Conservation (phyloP, 176 grass and related monocot genomes). For the Saccharum officinarum region DNA sequence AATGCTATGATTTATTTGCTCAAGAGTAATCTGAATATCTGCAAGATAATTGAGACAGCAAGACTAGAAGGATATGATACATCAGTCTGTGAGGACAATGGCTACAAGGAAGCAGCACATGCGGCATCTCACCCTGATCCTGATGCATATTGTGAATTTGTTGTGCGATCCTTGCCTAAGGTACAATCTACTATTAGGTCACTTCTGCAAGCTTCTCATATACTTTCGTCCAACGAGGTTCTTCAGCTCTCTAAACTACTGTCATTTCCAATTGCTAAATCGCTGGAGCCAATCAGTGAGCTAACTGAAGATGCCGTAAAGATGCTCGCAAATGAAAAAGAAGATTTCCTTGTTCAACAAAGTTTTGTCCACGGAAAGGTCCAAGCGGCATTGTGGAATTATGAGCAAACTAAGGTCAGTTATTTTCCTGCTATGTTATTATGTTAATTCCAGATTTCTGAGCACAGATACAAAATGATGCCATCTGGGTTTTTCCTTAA, state of each 20-base stretch:
- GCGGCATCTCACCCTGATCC: background rate
- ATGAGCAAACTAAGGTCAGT: background rate
- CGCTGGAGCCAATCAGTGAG: background rate
- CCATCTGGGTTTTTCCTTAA: background rate
- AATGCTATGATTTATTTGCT: background rate
- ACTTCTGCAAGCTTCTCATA: background rate
- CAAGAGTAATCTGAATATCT: background rate
- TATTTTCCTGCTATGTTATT: background rate
- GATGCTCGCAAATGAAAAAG: background rate
- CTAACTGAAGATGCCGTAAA: background rate
- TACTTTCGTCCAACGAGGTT: background rate
- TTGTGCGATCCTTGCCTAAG: background rate
- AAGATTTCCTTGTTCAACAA: background rate
- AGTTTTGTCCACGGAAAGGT: background rate
- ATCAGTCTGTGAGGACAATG: background rate
- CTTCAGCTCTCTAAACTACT: background rate
- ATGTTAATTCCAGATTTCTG: background rate
- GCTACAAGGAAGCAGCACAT: background rate
- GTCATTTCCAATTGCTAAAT: background rate
- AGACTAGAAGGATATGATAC: background rate
- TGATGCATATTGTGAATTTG: background rate
- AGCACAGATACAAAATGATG: background rate
- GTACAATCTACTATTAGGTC: background rate
- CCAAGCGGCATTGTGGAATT: background rate
- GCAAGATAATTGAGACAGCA: background rate